Conservation (phyloP, 129 eudicot species). For the Flaveria ramosissima region DNA sequence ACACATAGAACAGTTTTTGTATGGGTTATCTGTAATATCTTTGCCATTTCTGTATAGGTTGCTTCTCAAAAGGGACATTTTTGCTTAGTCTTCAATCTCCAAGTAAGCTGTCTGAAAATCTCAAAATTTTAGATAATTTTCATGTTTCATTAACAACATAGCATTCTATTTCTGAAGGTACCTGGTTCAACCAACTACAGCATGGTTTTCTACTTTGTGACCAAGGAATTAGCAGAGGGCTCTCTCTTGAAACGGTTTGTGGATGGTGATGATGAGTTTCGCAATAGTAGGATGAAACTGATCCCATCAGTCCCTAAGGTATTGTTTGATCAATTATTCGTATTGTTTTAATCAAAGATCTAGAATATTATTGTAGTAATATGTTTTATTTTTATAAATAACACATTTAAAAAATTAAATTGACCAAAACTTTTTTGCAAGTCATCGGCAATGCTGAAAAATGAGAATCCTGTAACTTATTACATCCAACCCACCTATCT, state of each 20-base stretch:
- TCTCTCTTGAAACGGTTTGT: constrained; percentile 95
- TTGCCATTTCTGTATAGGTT: constrained; percentile 52
- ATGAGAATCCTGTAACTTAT: too few relatives aligned
- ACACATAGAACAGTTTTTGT: background rate
- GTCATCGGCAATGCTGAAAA: background rate
- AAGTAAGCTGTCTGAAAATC: constrained; percentile 60
- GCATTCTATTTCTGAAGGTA: constrained; percentile 49
- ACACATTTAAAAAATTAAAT: background rate
- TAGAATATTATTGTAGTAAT: background rate
- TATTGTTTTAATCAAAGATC: background rate
- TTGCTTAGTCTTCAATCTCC: constrained; percentile 74
- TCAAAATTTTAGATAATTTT: constrained; percentile 4
- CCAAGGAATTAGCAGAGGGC: constrained; percentile 67
- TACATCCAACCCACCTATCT: background rate
- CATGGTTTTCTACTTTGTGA: constrained; percentile 91
- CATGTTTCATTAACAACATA: constrained; percentile 7
- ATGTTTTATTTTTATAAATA: background rate
- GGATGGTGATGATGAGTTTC: constrained; percentile 99
- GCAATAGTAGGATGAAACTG: constrained; percentile 91
- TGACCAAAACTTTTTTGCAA: background rate
- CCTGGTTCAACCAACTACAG: constrained; percentile 98
- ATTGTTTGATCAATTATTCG: constrained; percentile 8
- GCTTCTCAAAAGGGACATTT: constrained; percentile 90
- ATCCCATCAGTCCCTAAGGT: constrained; percentile 99
- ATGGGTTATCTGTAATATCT: background rate